Base-by-base conservation (phyloP, 2,329 filamentous ascomycete species). In the Colletotrichum sp. region DNA sequence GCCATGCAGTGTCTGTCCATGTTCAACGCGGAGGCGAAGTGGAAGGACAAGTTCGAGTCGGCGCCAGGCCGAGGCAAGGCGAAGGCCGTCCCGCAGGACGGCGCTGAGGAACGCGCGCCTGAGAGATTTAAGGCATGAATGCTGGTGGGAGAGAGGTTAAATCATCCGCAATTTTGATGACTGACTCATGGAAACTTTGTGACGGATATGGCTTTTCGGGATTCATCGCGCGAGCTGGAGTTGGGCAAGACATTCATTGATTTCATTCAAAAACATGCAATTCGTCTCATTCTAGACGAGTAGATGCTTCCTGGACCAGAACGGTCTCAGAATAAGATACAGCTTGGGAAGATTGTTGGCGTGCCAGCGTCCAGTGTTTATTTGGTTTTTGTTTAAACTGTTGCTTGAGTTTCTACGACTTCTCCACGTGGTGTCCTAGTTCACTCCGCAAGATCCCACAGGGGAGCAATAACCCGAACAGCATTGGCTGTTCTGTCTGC, bases 21-120 rank as follows among this genome's bases (percentile, higher is more conserved):
- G 82, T 91, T 92, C 78, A 88, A 88, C 69, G 89, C 90, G 78
- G 86, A 89, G 71, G 87, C 87, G 2, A 82, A 83, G 72, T 92
- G 90, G 89, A 85, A 83, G 73, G 79, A 79, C 5, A 90, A 84
- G 69, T 91, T 91, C 77, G 87, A 89, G 63, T 79, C 81, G 13
- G 89, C 89, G 0, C 83, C 86, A 4, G 89, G 89, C 8, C 86
- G 83, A 73, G 89, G 88, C 5, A 89, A 88, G 77, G 87, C 82
- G 9, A 49, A 81, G 44, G 55, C 73, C 9, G 73, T 68, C 8
- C 69, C 73, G 16, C 69, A 76, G 26, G 73, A 76, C 24, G 39
- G n/a, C 12, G n/a, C 18, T 4, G 73, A 72, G 24, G 73, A 76
- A 10, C 62, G 73, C 2, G 73, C 73, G 4, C 73, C 73, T 18